Conservation (phyloP, 2,329 filamentous ascomycete species). For the Atkinsonella texensis region DNA sequence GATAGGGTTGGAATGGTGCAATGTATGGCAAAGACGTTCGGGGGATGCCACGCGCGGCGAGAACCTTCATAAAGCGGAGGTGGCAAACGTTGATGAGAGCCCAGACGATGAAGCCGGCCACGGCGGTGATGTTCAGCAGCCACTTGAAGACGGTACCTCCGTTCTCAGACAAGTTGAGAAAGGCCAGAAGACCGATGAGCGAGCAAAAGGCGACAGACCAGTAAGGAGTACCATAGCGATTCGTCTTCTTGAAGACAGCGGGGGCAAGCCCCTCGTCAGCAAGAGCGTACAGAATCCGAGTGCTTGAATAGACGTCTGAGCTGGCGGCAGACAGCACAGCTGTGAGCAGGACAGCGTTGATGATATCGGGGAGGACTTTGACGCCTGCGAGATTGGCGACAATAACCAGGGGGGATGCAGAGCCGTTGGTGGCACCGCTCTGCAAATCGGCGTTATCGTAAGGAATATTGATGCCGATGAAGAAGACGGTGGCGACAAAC, state of each 20-base stretch:
- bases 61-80: conserved; percentile 51
- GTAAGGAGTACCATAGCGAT: conserved; percentile 50
- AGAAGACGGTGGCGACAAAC: conserved; percentile 54
- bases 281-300: conserved; percentile 54
- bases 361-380: conserved; percentile 50
- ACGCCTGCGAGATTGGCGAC: conserved; percentile 51
- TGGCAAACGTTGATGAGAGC: conserved; percentile 52
- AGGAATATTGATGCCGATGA: conserved; percentile 60
- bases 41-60: conserved; percentile 43
- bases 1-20: conserved; percentile 50
- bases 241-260: conserved; percentile 44
- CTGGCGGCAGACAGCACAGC: conserved; percentile 70
- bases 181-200: conserved; percentile 50
- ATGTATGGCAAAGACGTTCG: conserved; percentile 47
- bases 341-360: conserved; percentile 68
- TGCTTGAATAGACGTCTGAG: conserved; percentile 64
- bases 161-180: conserved; percentile 50
- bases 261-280: conserved; percentile 54
- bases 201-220: conserved; percentile 42
- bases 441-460: conserved; percentile 44
- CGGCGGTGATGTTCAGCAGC: conserved; percentile 59
- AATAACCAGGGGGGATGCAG: conserved; percentile 54
- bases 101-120: conserved; percentile 62
- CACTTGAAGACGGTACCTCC: conserved; percentile 56
- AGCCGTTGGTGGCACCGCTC: conserved; percentile 41